These are phyloP conservation scores for Daldinia eschscholtzii DNA, from an alignment of 2,329 filamentous ascomycete genomes.

Conservation along the genomic window DNA sequence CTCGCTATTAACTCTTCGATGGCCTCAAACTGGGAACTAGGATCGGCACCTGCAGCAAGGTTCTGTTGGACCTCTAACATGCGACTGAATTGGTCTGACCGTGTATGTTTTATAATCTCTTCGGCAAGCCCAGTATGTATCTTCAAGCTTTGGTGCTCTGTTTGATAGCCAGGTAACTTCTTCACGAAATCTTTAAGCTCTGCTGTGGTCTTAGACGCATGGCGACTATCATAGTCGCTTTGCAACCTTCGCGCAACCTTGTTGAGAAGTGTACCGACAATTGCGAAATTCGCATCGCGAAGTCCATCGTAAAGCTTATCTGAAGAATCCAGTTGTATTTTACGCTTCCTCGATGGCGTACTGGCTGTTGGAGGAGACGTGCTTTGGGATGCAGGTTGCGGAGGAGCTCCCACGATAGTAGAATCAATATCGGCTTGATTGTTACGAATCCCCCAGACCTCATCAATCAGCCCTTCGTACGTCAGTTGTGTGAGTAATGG, in stretches of 20 bases:
- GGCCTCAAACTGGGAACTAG: conserved; percentile 86
- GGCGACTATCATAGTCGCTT: conserved; percentile 87
- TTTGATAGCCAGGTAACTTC: conserved; percentile 90
- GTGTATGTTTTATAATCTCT: conserved; percentile 93
- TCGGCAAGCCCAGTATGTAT: conserved; percentile 92
- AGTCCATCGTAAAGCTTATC: conserved; percentile 91
- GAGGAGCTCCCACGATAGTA: conserved; percentile 83
- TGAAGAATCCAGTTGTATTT: conserved; percentile 87
- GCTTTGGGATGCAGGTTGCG: conserved; percentile 66
- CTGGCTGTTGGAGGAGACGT: conserved; percentile 67
- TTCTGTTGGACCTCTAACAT: conserved; percentile 96
- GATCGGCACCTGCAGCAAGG: conserved; percentile 89
- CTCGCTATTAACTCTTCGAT: conserved; percentile 96
- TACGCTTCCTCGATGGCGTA: conserved; percentile 79
- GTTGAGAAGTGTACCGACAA: conserved; percentile 89
- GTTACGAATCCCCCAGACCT: conserved; percentile 90
- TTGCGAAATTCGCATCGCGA: conserved; percentile 93
- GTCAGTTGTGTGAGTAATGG: conserved; percentile 93
- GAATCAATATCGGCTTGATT: conserved; percentile 95
- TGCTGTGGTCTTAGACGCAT: conserved; percentile 86
- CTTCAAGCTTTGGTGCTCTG: conserved; percentile 92
- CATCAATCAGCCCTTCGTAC: conserved; percentile 95
- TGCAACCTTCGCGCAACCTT: conserved; percentile 89
- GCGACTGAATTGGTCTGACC: conserved; percentile 88
- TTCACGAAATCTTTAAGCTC: conserved; percentile 96